Base-by-base conservation (phyloP, 2,329 filamentous ascomycete genomes). In the Rhynchosporium graminicola region DNA sequence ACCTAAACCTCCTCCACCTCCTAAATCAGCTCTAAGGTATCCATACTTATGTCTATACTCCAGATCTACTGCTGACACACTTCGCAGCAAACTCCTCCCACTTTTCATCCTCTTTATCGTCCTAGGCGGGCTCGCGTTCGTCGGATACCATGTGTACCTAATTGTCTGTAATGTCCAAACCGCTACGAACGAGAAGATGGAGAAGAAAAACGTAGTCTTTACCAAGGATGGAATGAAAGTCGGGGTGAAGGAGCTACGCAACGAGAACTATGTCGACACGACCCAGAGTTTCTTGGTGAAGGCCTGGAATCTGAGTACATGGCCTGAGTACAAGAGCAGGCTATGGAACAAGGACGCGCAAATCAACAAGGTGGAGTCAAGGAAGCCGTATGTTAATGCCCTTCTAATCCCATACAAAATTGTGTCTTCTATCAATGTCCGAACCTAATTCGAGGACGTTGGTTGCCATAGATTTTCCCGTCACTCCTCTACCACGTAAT, bases 211-310 rank as follows among this genome's bases (percentile, higher is more conserved):
- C 74, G 83, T 93, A 61, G 80, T 86, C 46, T 89, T 92, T 76
- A 88, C 87, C 45, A 91, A 90, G 74, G 89, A 92, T 61, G 90
- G 90, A 60, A 77, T 90, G 64, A 83, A 84, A 64, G 88, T 93
- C 50, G 87, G 87, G 55, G 83, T 93, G 65, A 89, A 87, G 76
- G 81, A 91, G 64, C 76, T 89, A 56, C 81, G 82, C 67, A 82
- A 83, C 59, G 90, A 92, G 77, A 84, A 83, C 54, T 91, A 91
- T 73, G 84, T 90, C 70, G 90, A 92, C 70, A 81, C 80, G 71
- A 92, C 89, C 20, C 90, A 93, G 78, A 85, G 81, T 67, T 85
- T 82, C 76, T 76, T 88, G 59, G 85, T 88, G 62, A 87, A 87
- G 76, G 85, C 85, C 1, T 88, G 85, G 85, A 87, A 87, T 69